Conservation (phyloP, 768 basidiomycete genomes). For the Panaeolus cyanescens region DNA sequence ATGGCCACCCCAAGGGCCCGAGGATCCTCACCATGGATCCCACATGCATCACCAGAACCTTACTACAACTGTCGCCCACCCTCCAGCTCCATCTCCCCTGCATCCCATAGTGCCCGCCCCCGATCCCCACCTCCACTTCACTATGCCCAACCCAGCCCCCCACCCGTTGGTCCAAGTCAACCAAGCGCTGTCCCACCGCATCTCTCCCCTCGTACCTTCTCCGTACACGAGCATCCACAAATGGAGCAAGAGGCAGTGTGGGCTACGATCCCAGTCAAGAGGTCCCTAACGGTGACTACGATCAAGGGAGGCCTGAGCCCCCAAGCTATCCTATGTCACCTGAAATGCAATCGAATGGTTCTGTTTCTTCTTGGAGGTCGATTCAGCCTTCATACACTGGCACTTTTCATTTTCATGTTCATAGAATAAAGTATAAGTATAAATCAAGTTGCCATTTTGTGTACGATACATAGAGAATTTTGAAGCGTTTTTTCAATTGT, state of each 20-base stretch:
- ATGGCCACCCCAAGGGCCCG: constrained; percentile 57
- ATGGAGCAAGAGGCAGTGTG: constrained; percentile 58
- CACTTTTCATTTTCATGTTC: constrained; percentile 36
- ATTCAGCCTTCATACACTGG: constrained; percentile 66
- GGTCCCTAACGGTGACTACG: constrained; percentile 53
- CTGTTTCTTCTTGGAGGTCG: constrained; percentile 64
- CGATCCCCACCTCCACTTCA: constrained; percentile 52
- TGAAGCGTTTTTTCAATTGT: no score
- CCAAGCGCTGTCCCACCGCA: constrained; percentile 45
- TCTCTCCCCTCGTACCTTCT: constrained; percentile 63
- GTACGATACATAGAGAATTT: not conserved
- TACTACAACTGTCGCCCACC: constrained; percentile 58
- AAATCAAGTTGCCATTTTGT: not conserved
- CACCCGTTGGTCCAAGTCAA: constrained; percentile 54
- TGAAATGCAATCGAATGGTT: constrained; percentile 57
- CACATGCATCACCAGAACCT: constrained; percentile 55
- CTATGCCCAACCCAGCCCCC: constrained; percentile 49
- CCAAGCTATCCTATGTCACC: constrained; percentile 49
- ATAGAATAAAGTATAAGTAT: constrained; percentile 1
- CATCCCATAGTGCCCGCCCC: constrained; percentile 52
- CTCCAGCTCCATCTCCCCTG: constrained; percentile 65
- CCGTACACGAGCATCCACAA: constrained; percentile 49
- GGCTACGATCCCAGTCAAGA: constrained; percentile 74
- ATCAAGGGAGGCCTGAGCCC: constrained; percentile 38
- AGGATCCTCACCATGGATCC: constrained; percentile 49